Conservation (phyloP, 805 yeast genomes). For the Metschnikowia kofuensis region DNA sequence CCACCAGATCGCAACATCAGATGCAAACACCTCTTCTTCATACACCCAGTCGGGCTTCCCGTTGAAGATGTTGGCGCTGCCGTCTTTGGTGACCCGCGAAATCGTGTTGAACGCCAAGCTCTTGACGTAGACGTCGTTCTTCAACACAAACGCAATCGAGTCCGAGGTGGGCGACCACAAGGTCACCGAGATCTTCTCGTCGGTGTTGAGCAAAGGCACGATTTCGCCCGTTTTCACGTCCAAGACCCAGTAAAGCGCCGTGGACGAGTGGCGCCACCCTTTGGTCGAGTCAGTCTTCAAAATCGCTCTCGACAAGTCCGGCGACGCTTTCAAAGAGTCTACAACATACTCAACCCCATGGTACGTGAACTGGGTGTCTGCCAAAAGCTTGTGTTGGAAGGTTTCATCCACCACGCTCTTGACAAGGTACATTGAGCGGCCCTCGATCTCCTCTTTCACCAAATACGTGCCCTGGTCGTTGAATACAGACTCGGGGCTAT, state of each 20-base stretch:
- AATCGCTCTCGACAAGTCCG: conserved; percentile 58
- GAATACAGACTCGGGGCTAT: conserved; percentile 42
- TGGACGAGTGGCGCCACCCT: conserved; percentile 30
- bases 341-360: conserved; percentile 43
- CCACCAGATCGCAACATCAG: conserved; percentile 83
- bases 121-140: conserved; percentile 66
- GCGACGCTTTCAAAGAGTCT: conserved; percentile 60
- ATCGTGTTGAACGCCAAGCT: conserved; percentile 28
- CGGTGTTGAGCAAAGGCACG: conserved; percentile 11
- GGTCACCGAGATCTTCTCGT: conserved; percentile 33
- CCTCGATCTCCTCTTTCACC: conserved; percentile 34
- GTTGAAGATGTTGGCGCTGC: conserved; percentile 67
- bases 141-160: conserved; percentile 60
- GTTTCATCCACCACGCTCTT: conserved; percentile 47
- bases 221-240: conserved; percentile 15
- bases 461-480: conserved; percentile 70
- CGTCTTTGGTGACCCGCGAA: conserved; percentile 63
- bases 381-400: conserved; percentile 46
- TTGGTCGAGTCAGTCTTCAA: conserved; percentile 59
- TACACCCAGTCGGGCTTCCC: conserved; percentile 95
- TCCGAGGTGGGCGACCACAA: conserved; percentile 74
- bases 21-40: conserved; percentile 81
- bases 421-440: conserved; percentile 49
- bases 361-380: conserved; percentile 45
- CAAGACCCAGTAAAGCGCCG: conserved; percentile 19